Percentiles rank a stretch among this genome's conserved stretches.
Evolutionary conservation across 768 basidiomycete species (phyloP).

Genomic region (Russula dissimulans): DNA sequence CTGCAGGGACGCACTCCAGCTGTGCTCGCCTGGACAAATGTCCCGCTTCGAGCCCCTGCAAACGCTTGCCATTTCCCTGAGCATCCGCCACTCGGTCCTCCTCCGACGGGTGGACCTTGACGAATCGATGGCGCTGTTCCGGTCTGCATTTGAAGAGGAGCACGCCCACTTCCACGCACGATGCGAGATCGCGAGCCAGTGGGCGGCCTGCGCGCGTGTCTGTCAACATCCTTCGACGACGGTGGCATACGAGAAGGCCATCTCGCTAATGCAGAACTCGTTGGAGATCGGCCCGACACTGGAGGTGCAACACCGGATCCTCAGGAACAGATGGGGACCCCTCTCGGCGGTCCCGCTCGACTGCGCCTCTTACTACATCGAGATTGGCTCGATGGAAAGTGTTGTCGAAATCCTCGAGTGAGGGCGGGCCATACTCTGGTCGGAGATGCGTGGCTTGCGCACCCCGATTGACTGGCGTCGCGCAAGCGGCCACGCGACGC

Average conservation of each 20-base stretch:
- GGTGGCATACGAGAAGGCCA: background rate
- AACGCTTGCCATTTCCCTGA: background rate
- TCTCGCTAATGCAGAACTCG: background rate
- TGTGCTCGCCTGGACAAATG: constrained; percentile 1
- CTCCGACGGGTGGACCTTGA: background rate
- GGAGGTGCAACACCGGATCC: background rate
- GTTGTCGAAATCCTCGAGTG: constrained; percentile 10
- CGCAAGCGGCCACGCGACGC: background rate
- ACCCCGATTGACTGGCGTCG: constrained; percentile 8
- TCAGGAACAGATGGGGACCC: background rate
- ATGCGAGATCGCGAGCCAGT: background rate
- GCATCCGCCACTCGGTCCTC: background rate
- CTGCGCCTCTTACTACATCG: constrained; percentile 3
- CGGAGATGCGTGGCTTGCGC: constrained; percentile 14
- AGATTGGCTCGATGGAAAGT: background rate
- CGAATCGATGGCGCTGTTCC: constrained; percentile 3
- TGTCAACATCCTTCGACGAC: background rate
- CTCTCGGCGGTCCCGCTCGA: background rate
- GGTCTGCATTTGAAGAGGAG: background rate
- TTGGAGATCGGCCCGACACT: background rate
- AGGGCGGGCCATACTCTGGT: constrained; percentile 15
- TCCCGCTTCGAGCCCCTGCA: constrained; percentile 7
- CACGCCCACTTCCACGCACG: background rate
- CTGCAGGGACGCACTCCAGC: background rate
- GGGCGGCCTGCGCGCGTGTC: background rate